phyloP scores from a whole-genome alignment of 2,329 filamentous ascomycete species.

The Thelonectria olida region DNA sequence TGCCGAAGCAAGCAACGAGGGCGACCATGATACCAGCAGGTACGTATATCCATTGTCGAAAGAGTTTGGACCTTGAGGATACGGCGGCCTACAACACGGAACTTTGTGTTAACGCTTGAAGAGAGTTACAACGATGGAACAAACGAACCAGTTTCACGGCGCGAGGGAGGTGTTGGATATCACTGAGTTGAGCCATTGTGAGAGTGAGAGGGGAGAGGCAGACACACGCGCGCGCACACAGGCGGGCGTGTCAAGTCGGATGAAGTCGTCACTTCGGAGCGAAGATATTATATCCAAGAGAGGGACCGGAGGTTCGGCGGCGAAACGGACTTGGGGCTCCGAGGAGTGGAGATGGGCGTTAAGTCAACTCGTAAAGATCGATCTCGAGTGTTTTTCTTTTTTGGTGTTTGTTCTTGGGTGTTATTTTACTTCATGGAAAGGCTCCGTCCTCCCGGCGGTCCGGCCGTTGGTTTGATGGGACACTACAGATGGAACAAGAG shows the following conservation, averaged over 20 bases:
- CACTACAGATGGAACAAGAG: too few relatives aligned
- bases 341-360: slow-evolving; percentile 1
- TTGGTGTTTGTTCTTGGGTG: neutral
- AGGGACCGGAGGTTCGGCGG: neutral
- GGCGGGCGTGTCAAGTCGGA: slow-evolving; percentile 9
- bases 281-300: neutral
- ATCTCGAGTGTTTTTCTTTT: neutral
- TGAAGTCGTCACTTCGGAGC: neutral
- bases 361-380: neutral
- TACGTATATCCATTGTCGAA: slow-evolving; percentile 59
- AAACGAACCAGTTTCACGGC: slow-evolving; percentile 35
- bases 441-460: too few relatives aligned
- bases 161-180: slow-evolving; percentile 26
- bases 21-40: slow-evolving; percentile 55
- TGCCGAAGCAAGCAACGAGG: slow-evolving; percentile 54
- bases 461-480: too few relatives aligned
- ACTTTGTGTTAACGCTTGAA: slow-evolving; percentile 18
- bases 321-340: slow-evolving; percentile 23
- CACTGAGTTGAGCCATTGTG: slow-evolving; percentile 30
- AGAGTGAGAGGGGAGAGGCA: neutral
- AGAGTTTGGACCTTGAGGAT: slow-evolving; percentile 27
- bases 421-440: neutral
- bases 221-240: neutral
- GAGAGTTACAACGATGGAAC: neutral
- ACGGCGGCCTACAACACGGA: slow-evolving; percentile 24